Percentiles rank a stretch among this genome's conserved stretches.
Conservation (phyloP, 495 filamentous ascomycete species). For the Tuber brumale region DNA sequence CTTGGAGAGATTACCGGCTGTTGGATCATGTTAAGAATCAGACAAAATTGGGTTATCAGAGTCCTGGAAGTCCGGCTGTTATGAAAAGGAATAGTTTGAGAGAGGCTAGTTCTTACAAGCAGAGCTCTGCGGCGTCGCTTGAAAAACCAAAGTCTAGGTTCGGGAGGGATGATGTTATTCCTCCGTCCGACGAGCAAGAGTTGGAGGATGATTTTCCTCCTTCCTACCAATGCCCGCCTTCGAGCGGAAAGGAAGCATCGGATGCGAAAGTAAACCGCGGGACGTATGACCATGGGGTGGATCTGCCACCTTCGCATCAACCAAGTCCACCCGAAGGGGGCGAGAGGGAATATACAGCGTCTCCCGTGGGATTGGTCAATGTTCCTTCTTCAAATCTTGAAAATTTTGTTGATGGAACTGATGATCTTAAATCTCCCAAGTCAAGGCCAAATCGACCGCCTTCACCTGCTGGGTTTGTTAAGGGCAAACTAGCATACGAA, state of each 20-base stretch:
- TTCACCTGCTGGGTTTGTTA: constrained; percentile 14
- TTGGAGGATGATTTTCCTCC: constrained; percentile 19
- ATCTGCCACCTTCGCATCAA: background rate
- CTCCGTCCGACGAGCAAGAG: constrained; percentile 21
- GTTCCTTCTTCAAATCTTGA: constrained; percentile 3
- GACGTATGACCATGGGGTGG: background rate
- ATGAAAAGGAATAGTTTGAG: background rate
- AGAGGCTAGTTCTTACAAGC: background rate
- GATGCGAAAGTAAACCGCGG: background rate
- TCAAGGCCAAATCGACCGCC: background rate
- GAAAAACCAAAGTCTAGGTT: constrained; percentile 3
- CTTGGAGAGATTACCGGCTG: constrained; percentile 77
- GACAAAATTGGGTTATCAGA: constrained; percentile 43
- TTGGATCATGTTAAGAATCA: constrained; percentile 72
- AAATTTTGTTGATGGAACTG: background rate
- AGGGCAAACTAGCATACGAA: constrained; percentile 26
- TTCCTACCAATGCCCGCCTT: constrained; percentile 22
- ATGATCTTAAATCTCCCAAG: background rate
- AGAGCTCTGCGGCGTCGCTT: background rate
- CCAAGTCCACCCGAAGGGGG: background rate
- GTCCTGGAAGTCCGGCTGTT: background rate
- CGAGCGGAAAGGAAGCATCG: background rate
- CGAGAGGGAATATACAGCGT: constrained; percentile 6
- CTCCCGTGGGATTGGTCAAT: constrained; percentile 8
- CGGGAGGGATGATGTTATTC: constrained; percentile 9